A percentile compares a stretch with the other conserved stretches of the same genome.
Conservation (phyloP, 768 basidiomycete genomes). For the Lactifluus echinatus region DNA sequence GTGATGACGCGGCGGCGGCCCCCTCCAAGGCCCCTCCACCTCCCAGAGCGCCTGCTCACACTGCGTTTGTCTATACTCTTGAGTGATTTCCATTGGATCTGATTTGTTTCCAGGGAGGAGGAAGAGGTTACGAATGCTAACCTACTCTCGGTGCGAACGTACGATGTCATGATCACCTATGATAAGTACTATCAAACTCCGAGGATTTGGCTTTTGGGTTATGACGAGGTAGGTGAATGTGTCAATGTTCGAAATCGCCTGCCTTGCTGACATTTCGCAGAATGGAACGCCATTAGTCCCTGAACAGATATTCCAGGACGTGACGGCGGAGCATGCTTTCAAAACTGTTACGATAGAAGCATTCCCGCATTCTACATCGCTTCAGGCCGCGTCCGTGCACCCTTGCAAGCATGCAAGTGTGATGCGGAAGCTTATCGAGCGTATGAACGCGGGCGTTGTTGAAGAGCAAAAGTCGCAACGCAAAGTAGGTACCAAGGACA, state of each 20-base stretch:
- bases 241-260: neutral
- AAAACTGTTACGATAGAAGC: conserved; percentile 98
- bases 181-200: conserved; percentile 99
- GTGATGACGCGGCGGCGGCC: conserved; percentile 76
- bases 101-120: conserved; percentile 33
- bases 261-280: conserved; percentile 32
- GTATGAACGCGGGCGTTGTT: conserved; percentile 87
- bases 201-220: conserved; percentile 94
- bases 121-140: conserved; percentile 68
- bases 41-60: conserved; percentile 33
- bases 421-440: conserved; percentile 99
- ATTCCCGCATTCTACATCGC: conserved; percentile 85
- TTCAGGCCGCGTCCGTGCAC: conserved; percentile 90
- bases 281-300: conserved; percentile 84
- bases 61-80: conserved; percentile 36
- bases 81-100: neutral
- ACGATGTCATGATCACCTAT: conserved; percentile 99
- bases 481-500: conserved; percentile 40
- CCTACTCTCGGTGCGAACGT: conserved; percentile 90
- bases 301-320: conserved; percentile 91
- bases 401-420: conserved; percentile 98
- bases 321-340: conserved; percentile 93
- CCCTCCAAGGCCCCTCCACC: conserved; percentile 35
- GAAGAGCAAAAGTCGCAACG: conserved; percentile 72
- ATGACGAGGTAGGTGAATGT: conserved; percentile 68